These are phyloP conservation scores for Yamadazyma kitorensis DNA, from an alignment of 805 yeast genomes.

Conservation along the genomic window DNA sequence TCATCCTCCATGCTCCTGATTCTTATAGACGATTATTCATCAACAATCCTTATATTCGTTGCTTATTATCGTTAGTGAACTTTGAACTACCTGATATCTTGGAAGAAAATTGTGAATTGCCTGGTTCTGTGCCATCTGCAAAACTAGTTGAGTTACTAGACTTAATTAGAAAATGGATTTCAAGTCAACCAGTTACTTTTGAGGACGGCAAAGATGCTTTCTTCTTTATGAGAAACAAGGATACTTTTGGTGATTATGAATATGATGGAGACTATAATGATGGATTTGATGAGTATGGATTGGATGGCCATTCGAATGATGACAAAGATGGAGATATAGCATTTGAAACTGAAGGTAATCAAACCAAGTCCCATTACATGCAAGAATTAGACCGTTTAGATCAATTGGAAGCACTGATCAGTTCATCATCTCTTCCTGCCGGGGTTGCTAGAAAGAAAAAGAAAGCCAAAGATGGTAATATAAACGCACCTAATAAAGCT, in stretches of 20 bases:
- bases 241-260: constrained; percentile 25
- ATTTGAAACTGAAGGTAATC: constrained; percentile 23
- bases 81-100: constrained; percentile 40
- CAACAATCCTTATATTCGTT: constrained; percentile 48
- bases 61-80: constrained; percentile 46
- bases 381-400: constrained; percentile 36
- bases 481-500: constrained; percentile 9
- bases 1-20: constrained; percentile 9
- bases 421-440: constrained; percentile 18
- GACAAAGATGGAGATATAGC: constrained; percentile 30
- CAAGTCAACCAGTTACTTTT: constrained; percentile 27
- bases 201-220: constrained; percentile 38
- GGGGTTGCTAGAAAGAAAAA: constrained; percentile 26
- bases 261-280: constrained; percentile 23
- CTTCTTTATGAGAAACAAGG: constrained; percentile 26
- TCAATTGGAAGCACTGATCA: constrained; percentile 26
- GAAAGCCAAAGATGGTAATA: constrained; percentile 8
- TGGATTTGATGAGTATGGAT: constrained; percentile 31
- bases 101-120: constrained; percentile 40
- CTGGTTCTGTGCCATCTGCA: constrained; percentile 24
- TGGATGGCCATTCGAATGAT: constrained; percentile 24
- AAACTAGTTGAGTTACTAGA: constrained; percentile 32
- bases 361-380: constrained; percentile 9
- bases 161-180: constrained; percentile 41
- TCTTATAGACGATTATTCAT: constrained; percentile 31